These are phyloP conservation scores for Teratosphaeria epicoccoides DNA, from an alignment of 2,329 filamentous ascomycete species.

Conservation along the genomic window DNA sequence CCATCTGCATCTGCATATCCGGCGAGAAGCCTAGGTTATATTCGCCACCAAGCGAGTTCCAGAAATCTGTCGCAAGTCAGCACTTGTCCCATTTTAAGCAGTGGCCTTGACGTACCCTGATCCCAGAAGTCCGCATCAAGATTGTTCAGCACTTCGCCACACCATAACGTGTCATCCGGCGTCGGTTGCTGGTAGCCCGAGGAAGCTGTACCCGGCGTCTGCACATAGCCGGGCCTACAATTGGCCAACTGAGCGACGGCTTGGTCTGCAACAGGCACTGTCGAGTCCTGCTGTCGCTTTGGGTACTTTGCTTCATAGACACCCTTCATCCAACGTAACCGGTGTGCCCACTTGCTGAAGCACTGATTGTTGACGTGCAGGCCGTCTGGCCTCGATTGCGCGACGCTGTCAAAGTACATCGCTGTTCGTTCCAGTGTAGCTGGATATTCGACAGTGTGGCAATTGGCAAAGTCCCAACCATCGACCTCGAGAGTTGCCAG, in stretches of 20 bases:
- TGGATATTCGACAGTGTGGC: slow-evolving; percentile 13
- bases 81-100: slow-evolving; percentile 4
- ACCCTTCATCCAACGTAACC: slow-evolving; percentile 18
- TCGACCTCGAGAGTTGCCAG: slow-evolving; percentile 21
- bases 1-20: neutral
- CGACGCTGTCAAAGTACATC: slow-evolving; percentile 12
- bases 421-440: slow-evolving; percentile 15
- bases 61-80: neutral
- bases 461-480: slow-evolving; percentile 19
- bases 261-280: neutral
- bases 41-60: slow-evolving; percentile 1
- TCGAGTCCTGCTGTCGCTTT: neutral
- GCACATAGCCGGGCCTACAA: neutral
- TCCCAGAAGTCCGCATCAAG: slow-evolving; percentile 13
- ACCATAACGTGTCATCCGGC: slow-evolving; percentile 13
- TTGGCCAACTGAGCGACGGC: neutral
- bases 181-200: slow-evolving; percentile 8
- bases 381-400: slow-evolving; percentile 13
- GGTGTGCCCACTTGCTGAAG: slow-evolving; percentile 21
- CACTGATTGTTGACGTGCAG: slow-evolving; percentile 18
- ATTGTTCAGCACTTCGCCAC: slow-evolving; percentile 20
- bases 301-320: slow-evolving; percentile 17
- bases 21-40: neutral
- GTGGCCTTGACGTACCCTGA: slow-evolving; percentile 9
- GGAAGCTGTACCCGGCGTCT: neutral